Conservation (phyloP, 1,284 basidiomycete species). For the Caloboletus inedulis region DNA sequence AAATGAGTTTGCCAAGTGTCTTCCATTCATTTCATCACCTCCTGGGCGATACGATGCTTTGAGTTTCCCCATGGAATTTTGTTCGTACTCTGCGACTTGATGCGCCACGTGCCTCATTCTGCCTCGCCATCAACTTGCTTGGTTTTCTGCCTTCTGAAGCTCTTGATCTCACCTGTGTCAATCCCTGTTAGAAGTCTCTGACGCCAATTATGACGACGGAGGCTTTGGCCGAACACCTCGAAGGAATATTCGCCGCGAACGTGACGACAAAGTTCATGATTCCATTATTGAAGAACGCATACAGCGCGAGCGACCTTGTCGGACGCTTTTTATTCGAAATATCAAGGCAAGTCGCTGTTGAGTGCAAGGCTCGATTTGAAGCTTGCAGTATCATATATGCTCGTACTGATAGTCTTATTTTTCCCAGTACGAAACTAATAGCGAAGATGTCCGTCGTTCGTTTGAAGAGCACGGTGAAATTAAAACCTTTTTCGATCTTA, state of each 20-base stretch:
- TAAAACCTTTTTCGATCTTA: conserved; percentile 95
- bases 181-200: conserved; percentile 57
- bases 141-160: conserved; percentile 37
- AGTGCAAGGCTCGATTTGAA: conserved; percentile 13
- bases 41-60: conserved; percentile 22
- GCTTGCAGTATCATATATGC: conserved; percentile 7
- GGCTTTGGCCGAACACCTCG: conserved; percentile 49
- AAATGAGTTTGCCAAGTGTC: conserved; percentile 30
- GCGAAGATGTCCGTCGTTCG: conserved; percentile 74
- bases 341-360: conserved; percentile 74
- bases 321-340: conserved; percentile 95
- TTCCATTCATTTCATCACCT: conserved; percentile 17
- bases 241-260: conserved; percentile 55
- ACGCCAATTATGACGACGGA: conserved; percentile 52
- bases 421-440: conserved; percentile 84
- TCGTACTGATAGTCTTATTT: conserved; percentile 17
- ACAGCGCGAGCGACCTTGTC: conserved; percentile 88
- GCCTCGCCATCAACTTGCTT: conserved; percentile 41
- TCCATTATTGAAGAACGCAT: conserved; percentile 87
- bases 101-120: conserved; percentile 40
- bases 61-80: conserved; percentile 26
- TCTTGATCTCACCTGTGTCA: conserved; percentile 53
- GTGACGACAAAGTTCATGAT: conserved; percentile 81
- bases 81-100: conserved; percentile 28
- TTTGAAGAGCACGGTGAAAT: conserved; percentile 95